Evolutionary conservation across 495 filamentous ascomycete species (phyloP), one percentile per base, ranked within the genome.

Genomic region (Mycothermus thermophilus): DNA sequence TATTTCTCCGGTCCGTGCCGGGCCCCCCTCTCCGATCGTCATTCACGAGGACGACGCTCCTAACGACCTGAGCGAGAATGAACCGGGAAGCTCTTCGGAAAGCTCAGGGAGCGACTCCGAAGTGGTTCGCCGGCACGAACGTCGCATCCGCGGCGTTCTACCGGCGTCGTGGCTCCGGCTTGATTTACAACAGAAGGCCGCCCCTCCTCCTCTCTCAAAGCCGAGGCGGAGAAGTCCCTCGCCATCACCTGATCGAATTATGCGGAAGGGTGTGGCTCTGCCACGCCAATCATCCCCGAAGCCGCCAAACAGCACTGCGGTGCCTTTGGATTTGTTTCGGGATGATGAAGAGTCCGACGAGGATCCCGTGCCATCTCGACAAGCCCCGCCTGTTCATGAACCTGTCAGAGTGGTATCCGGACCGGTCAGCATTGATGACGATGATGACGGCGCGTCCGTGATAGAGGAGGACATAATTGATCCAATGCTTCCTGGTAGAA

Each of bases 91-190:
- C 24, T 41, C 34, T 1, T 27, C 15, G 7, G 20, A 43, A 25
- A 37, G 37, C 20, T 55, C 55, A 5, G 55, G 51, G n/a, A 63
- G 58, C 26, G 67, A 67, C 6, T 57, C 60, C 0, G 58, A 69
- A 14, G 43, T 57, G 13, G 47, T 66, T 16, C 66, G 59, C 10
- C 47, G 42, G 25, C 58, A 65, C 30, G 52, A 50, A 10, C 61
- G 55, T 22, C 74, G 59, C 38, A 88, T 88, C 28, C 76, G 75
- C 35, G 87, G 87, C 23, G 85, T 94, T 11, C 67, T 96, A 27
- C 87, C 88, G 23, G 88, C 88, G 4, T 95, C 88, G 3, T 93
- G 80, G 79, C 66, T 92, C 28, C 73, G 80, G 42, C 62, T 96
- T 25, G 77, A 93, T 44, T 59, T 63, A 34, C 53, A 56, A 38